These are phyloP conservation scores for Pythium brachiatum DNA, from an alignment of 352 stramenopile genomes.

Conservation along the genomic window DNA sequence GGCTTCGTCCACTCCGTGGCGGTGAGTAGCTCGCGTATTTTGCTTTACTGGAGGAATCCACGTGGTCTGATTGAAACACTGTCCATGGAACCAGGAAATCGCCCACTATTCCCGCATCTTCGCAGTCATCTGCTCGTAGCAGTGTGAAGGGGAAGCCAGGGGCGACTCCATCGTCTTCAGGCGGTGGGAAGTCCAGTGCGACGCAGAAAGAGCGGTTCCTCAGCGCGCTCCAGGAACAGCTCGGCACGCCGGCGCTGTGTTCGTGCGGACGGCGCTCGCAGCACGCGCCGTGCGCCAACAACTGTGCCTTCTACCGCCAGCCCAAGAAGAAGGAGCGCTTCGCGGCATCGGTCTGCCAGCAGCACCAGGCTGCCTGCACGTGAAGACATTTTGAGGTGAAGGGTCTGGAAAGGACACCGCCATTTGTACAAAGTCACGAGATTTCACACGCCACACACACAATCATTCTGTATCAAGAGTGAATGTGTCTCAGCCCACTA, in stretches of 20 bases:
- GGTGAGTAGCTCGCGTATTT: conserved; percentile 22
- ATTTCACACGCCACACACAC: no score
- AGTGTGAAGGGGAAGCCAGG: not conserved
- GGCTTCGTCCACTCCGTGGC: conserved; percentile 50
- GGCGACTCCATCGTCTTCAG: not conserved
- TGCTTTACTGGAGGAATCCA: not conserved
- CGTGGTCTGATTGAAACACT: not conserved
- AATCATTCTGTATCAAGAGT: no score
- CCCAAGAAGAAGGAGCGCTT: conserved; percentile 58
- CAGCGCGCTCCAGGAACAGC: conserved; percentile 40
- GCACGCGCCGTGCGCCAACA: conserved; percentile 49
- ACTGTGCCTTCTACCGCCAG: conserved; percentile 67
- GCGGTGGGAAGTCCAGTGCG: conserved; percentile 7
- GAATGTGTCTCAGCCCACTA: no score
- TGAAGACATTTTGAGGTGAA: no score
- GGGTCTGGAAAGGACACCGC: no score
- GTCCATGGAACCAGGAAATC: conserved; percentile 7
- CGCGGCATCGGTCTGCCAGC: conserved; percentile 54
- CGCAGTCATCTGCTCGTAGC: not conserved
- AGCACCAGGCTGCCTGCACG: conserved; percentile 34
- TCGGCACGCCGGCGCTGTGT: conserved; percentile 54
- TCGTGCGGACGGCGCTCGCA: conserved; percentile 35
- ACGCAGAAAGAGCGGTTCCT: conserved; percentile 46
- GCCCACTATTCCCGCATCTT: not conserved
- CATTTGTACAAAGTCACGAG: no score